Base-by-base conservation (phyloP, 306 rosid genomes). In the Betula pendula region DNA sequence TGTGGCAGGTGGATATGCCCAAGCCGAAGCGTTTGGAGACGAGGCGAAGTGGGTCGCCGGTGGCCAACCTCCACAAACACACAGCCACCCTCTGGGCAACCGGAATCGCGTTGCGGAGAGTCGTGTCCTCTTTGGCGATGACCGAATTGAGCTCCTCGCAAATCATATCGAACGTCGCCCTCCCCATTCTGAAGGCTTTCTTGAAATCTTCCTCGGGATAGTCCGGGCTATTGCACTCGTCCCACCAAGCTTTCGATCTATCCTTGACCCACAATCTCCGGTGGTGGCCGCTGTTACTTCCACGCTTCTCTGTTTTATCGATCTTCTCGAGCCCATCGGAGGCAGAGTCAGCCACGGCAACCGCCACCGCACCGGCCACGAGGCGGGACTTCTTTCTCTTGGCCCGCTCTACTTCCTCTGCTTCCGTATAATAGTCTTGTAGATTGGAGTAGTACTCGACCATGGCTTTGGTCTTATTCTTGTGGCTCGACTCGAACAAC, bases 181-280 rank as follows among this genome's bases (percentile, higher is more conserved):
- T 89, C 22, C 91, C 89, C 99, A 96, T 96, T 40, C 99, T 79
- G 38, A 96, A 96, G 3, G 92, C 96, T 76, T 96, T 91, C 73
- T 75, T 92, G 77, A 96, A 96, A 3, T 92, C 94, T 65, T 83
- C 79, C 17, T 96, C 98, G 14, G 99, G 98, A 44, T 85, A 96
- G 84, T 88, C 94, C 0, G 90, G 92, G 6, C 77, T 84, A 78
- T 92, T 92, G 73, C 96, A 96, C 75, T 89, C 93, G 79, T 96
- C 97, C 99, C 99, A 96, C 99, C 99, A 96, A 1, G 97, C 96
- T 10, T 90, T 93, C 2, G 99, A 94, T 62, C 99, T 85, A 78
- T 96, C 97, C 74, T 91, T 96, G 52, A 96, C 98, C 99, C 99
- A 96, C 4, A 96, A 76, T 75, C 99, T 70, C 75, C 98, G 70